Percentiles rank a stretch among this genome's conserved stretches.
Conservation (phyloP, 2,329 filamentous ascomycete species). For the Decorospora gaudefroyi region DNA sequence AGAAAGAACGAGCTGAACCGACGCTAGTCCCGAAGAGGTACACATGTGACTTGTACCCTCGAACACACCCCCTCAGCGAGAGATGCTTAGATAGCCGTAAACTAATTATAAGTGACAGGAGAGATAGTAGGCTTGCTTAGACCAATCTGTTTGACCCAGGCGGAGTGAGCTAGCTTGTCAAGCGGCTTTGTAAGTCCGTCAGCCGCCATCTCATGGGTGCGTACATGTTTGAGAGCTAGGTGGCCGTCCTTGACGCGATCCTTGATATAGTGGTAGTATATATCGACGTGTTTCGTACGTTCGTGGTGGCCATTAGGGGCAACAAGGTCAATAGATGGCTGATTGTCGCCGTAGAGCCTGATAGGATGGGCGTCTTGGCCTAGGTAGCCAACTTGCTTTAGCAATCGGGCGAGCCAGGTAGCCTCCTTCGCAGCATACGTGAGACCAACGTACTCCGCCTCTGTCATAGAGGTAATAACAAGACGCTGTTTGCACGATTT, state of each 20-base stretch:
- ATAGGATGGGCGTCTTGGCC: background rate
- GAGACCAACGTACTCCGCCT: background rate
- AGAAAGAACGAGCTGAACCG: too few species aligned
- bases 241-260: background rate
- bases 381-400: background rate
- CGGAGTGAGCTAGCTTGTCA: too few species aligned
- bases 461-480: background rate
- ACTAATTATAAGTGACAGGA: too few species aligned
- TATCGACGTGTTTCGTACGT: background rate
- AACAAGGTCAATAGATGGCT: background rate
- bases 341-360: background rate
- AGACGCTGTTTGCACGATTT: background rate
- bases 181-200: background rate
- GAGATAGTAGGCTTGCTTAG: too few species aligned
- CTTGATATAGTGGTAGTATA: conserved; percentile 1
- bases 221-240: background rate
- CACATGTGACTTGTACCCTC: too few species aligned
- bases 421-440: background rate
- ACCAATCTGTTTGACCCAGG: too few species aligned
- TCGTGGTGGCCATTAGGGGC: background rate
- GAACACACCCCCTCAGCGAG: too few species aligned
- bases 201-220: background rate
- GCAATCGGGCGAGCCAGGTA: background rate
- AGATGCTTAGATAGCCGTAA: too few species aligned
- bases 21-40: too few species aligned